Base-by-base conservation (phyloP, 192 early-diverging fungal genomes). In the Pilaira anomala region DNA sequence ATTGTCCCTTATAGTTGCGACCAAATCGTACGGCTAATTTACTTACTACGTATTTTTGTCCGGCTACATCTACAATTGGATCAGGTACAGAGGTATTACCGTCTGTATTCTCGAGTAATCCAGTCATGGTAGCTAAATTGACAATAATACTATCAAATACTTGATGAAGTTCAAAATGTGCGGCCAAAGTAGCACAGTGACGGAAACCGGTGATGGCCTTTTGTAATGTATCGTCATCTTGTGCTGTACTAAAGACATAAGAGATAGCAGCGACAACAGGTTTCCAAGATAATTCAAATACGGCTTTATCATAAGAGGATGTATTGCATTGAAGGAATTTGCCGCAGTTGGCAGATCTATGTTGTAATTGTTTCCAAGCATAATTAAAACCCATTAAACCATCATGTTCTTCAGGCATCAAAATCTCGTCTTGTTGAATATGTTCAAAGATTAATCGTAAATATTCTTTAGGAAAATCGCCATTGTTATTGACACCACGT, bases 331-430 rank as follows among this genome's bases (percentile, higher is more conserved):
- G 65, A n/a, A 78, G 70, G 63, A 87, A 83, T 1, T 77, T 74
- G 3, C 85, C 85, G 11, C 74, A 60, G 1, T 42, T 56, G 3
- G 86, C 78, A 8, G 77, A 75, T 42, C 80, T 71, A 11, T 80
- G 83, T 62, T 88, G 78, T 54, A 88, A 71, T 61, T 87, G 93
- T 61, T 85, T 91, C 96, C 96, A 99, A 2, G 91, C 88, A 67
- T 94, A 95, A 67, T 94, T 92, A 69, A 98, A 97, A 28, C 95
- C 92, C 8, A 95, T 78, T 9, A 91, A 91, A 16, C 96, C 96
- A 55, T 93, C 95, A 60, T 95, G 94, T 66, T 99, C 97, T 78
- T 96, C 94, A 3, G 95, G 92, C 78, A 99, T 88, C 3, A 98
- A 87, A 71, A 99, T 97, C 76, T 97, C 97, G 48, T 85, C 85